A percentile compares a stretch with the other conserved stretches of the same genome.
Conservation (phyloP, 768 basidiomycete species). For the Nidularia sp. region DNA sequence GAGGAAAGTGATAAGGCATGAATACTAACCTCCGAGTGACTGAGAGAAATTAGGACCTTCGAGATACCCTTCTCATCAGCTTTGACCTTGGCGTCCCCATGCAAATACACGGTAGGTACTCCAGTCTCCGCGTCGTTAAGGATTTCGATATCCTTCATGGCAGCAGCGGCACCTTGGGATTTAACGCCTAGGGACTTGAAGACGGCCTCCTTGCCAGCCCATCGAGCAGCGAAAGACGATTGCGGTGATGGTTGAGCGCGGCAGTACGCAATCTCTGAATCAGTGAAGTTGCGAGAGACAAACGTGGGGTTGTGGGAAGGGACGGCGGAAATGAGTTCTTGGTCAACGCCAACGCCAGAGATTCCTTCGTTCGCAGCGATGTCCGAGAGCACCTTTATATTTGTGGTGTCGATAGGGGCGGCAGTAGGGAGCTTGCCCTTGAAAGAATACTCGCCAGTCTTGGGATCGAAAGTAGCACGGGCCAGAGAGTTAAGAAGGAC, state of each 20-base stretch:
- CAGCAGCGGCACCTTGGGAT: conserved; percentile 88
- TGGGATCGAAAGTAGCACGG: conserved; percentile 73
- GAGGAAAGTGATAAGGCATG: neutral
- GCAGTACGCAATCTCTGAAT: conserved; percentile 85
- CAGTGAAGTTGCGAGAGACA: conserved; percentile 89
- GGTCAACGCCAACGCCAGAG: conserved; percentile 82
- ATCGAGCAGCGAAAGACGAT: conserved; percentile 93
- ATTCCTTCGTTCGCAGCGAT: conserved; percentile 39
- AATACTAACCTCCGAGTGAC: conserved; percentile 82
- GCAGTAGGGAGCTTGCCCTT: conserved; percentile 53
- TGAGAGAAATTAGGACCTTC: conserved; percentile 78
- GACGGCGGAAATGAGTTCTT: conserved; percentile 91
- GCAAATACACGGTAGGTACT: conserved; percentile 70
- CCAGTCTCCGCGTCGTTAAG: conserved; percentile 76
- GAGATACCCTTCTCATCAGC: conserved; percentile 72
- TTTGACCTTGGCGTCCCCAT: conserved; percentile 74
- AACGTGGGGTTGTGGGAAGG: conserved; percentile 88
- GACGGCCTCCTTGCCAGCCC: conserved; percentile 96
- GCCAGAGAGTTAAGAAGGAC: conserved; percentile 93
- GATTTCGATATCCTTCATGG: conserved; percentile 98
- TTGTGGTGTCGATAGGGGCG: conserved; percentile 55
- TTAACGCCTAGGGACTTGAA: conserved; percentile 93
- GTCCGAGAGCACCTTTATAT: conserved; percentile 61
- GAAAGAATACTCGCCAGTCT: conserved; percentile 87
- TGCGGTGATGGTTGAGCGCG: conserved; percentile 76